A percentile compares a stretch with the other conserved stretches of the same genome.
Conservation (phyloP, 805 yeast species). For the Ogataea parapolymorpha region DNA sequence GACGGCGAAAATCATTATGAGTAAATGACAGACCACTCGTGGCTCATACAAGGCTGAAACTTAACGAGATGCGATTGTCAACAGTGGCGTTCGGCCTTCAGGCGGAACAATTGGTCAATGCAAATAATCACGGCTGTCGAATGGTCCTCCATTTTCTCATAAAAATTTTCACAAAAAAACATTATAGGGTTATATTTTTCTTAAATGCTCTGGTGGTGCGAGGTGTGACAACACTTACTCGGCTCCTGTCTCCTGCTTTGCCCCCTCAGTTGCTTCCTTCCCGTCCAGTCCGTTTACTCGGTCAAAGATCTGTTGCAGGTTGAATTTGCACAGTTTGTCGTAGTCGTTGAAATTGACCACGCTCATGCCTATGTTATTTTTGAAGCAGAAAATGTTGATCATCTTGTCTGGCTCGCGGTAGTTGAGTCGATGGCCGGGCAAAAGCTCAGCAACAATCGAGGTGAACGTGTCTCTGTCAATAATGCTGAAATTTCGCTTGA, state of each 20-base stretch:
- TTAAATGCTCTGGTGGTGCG: not conserved
- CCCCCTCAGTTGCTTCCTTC: constrained; percentile 1
- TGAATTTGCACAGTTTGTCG: constrained; percentile 61
- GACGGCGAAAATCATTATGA: constrained; percentile 11
- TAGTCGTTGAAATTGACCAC: constrained; percentile 59
- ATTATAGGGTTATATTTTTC: not conserved
- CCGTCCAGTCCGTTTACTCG: constrained; percentile 26
- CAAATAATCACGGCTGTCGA: constrained; percentile 45
- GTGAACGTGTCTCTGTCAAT: constrained; percentile 73
- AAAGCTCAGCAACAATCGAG: constrained; percentile 41
- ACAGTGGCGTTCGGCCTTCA: constrained; percentile 43
- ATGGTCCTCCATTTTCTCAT: constrained; percentile 9
- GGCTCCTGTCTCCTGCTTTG: not conserved
- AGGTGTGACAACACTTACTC: not conserved
- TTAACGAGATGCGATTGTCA: constrained; percentile 56
- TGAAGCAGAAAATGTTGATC: constrained; percentile 83
- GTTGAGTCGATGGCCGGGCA: constrained; percentile 70
- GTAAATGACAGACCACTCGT: constrained; percentile 15
- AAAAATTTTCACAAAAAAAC: constrained; percentile 6
- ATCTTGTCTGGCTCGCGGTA: constrained; percentile 75
- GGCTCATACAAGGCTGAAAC: constrained; percentile 64
- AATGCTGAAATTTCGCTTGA: constrained; percentile 73
- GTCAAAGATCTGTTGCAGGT: constrained; percentile 77
- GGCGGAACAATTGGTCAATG: constrained; percentile 60
- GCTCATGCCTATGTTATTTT: constrained; percentile 82